Evolutionary conservation across 805 yeast genomes (phyloP).

Genomic region (Teunomyces stri): DNA sequence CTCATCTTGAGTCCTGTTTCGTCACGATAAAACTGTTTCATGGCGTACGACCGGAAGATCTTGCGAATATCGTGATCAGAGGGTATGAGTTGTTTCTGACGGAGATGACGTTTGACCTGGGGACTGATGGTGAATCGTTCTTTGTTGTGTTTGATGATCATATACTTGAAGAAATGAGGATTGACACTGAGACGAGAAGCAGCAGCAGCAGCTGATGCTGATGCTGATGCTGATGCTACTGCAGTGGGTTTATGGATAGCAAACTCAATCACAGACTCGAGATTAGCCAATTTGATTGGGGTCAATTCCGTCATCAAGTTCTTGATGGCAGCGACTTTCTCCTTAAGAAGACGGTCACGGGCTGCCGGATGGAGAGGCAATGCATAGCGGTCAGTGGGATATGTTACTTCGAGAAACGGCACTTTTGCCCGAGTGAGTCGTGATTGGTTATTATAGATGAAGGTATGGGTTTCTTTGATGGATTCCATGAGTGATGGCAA

Average conservation of each 20-base stretch:
- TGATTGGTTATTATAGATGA: slow-evolving; percentile 18
- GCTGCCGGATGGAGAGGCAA: slow-evolving; percentile 27
- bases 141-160: slow-evolving; percentile 20
- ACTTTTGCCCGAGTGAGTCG: slow-evolving; percentile 23
- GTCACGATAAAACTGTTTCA: slow-evolving; percentile 28
- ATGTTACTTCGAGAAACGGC: slow-evolving; percentile 29
- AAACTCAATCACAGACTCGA: slow-evolving; percentile 17
- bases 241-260: slow-evolving; percentile 8
- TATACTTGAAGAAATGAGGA: slow-evolving; percentile 25
- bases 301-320: slow-evolving; percentile 12
- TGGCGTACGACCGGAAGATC: slow-evolving; percentile 25
- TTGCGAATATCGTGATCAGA: slow-evolving; percentile 28
- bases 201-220: neutral
- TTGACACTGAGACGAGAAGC: slow-evolving; percentile 11
- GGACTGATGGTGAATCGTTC: slow-evolving; percentile 17
- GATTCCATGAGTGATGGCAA: slow-evolving; percentile 9
- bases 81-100: slow-evolving; percentile 27
- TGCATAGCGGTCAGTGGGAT: slow-evolving; percentile 29
- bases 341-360: slow-evolving; percentile 25
- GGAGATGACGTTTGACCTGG: slow-evolving; percentile 15
- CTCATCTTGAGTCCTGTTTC: slow-evolving; percentile 15
- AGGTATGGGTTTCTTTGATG: slow-evolving; percentile 17
- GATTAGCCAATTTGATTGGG: slow-evolving; percentile 20
- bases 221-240: no score
- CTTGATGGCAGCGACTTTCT: slow-evolving; percentile 23